Base-by-base conservation (phyloP, 805 yeast species). In the Pichia kluyveri region DNA sequence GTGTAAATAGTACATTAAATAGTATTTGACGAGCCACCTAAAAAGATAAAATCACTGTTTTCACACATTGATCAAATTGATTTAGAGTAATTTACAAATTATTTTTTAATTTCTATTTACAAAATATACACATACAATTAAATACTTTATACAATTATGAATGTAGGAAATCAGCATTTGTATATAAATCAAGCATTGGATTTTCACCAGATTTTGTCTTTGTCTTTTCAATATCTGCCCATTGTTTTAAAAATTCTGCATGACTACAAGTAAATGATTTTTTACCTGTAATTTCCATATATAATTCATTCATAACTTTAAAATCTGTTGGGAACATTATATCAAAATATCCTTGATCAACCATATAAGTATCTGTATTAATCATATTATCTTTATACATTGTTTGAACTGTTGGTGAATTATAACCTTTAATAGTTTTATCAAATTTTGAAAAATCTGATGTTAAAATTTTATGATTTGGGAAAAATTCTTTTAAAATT, bases 311-410 rank as follows among this genome's bases (percentile, higher is more conserved):
- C 5, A 80, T 78, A 9, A 80, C 67, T 8, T 67, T 65, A 62
- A 87, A 88, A 58, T 87, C 84, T 0, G 95, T 87, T 10, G 95
- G 86, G 59, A 87, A 87, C 83, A 86, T 79, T 44, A 87, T 86
- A 62, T 87, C 95, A 60, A 86, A 87, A 58, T 75, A 83, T 0
- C 96, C 96, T 60, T 86, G 95, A 38, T 82, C 74, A n/a, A 77
- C 83, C 90, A 87, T 82, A 61, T 80, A 86, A 0, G 90, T 80
- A 38, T 80, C 72, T 0, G 82, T 77, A 19, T 85, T 80, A 5
- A 86, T 74, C 82, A 84, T 83, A 48, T 72, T 69, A 53, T 82
- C 79, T 45, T 80, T 71, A 50, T 83, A 68, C 58, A 84, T 75
- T 0, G 95, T 86, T 60, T 86, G 95, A 0, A 86, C 93, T 2